A percentile compares a stretch with the other conserved stretches of the same genome.
Conservation (phyloP, 352 stramenopile species). For the Phytophthora megakarya region DNA sequence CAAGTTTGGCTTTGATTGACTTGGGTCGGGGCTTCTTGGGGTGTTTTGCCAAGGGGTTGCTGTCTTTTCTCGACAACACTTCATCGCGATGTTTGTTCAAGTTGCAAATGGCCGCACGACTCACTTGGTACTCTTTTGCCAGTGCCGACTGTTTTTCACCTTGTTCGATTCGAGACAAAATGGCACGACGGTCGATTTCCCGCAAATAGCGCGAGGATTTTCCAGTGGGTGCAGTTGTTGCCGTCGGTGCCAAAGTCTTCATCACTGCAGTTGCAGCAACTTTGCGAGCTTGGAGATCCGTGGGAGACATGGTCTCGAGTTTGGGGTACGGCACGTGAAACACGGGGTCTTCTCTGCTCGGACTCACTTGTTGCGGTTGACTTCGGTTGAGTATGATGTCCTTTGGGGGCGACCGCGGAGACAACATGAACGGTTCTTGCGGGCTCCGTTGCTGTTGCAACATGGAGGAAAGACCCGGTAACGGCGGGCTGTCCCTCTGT, state of each 20-base stretch:
- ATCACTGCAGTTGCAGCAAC: not conserved
- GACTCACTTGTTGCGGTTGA: not conserved
- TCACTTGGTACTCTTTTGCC: constrained; percentile 71
- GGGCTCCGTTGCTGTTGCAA: constrained; percentile 23
- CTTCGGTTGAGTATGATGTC: not conserved
- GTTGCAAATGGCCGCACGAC: constrained; percentile 66
- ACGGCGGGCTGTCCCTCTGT: constrained; percentile 13
- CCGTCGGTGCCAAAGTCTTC: constrained; percentile 2
- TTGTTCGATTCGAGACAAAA: constrained; percentile 52
- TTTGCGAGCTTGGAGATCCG: constrained; percentile 5
- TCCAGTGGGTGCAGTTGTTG: not conserved
- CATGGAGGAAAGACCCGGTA: constrained; percentile 32
- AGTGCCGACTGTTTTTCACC: constrained; percentile 69
- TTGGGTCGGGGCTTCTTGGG: constrained; percentile 50
- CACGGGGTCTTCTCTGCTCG: constrained; percentile 11
- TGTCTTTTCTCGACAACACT: constrained; percentile 48
- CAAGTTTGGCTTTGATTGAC: constrained; percentile 20
- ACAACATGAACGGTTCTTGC: constrained; percentile 16
- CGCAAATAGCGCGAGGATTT: constrained; percentile 66
- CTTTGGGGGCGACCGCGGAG: not conserved
- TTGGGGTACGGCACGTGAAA: not conserved
- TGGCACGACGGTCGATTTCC: constrained; percentile 64
- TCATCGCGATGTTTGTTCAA: constrained; percentile 61
- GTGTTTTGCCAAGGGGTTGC: constrained; percentile 62
- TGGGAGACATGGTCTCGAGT: not conserved